Evolutionary conservation across 768 basidiomycete genomes (phyloP), one percentile per base, ranked within the genome.

Genomic region (Astraeus odoratus): DNA sequence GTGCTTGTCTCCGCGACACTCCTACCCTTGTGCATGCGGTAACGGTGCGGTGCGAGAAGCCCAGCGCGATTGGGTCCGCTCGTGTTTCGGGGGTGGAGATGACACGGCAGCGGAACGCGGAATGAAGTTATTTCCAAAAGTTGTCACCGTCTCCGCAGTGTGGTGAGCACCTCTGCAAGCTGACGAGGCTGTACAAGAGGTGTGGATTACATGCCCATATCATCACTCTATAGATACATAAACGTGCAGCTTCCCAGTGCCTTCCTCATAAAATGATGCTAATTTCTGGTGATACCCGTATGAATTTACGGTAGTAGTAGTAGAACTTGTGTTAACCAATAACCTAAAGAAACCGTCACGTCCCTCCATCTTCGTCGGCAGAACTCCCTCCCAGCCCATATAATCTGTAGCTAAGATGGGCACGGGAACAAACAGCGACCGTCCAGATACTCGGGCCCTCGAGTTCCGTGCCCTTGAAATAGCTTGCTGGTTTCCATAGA

Each of bases 31-130:
- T 74, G 2, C 57, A 61, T 19, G 51, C 57, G 6, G 67, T 79
- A 1, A 73, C 73, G 6, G 72, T 78, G 8, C 65, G 74, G 1
- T 68, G 80, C 5, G 73, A 76, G 42, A 87, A 87, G 56, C 83
- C 83, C 1, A 77, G 75, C 47, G 84, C 84, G 0, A 58, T 86
- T 25, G 75, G 77, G 29, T 81, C 76, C 53, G 81, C 80, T 5
- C 62, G 68, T 19, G 71, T 70, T 5, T 78, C 83, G 3, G 74
- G 75, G 3, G 77, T 86, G 18, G 65, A 74, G 47, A 74, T 84
- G 16, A 77, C 73, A 0, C 67, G 80, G 30, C 18, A 25, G 3
- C 34, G 44, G 13, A n/a, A 39, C 30, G 36, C 27, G 27, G 27
- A 6, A 29, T 29, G 13, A 13, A 29, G 7, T 13, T 13, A 29